A percentile compares a stretch with the other conserved stretches of the same genome.
Evolutionary conservation across 1,284 basidiomycete species (phyloP).

Genomic region (Trichosporon ovoides): DNA sequence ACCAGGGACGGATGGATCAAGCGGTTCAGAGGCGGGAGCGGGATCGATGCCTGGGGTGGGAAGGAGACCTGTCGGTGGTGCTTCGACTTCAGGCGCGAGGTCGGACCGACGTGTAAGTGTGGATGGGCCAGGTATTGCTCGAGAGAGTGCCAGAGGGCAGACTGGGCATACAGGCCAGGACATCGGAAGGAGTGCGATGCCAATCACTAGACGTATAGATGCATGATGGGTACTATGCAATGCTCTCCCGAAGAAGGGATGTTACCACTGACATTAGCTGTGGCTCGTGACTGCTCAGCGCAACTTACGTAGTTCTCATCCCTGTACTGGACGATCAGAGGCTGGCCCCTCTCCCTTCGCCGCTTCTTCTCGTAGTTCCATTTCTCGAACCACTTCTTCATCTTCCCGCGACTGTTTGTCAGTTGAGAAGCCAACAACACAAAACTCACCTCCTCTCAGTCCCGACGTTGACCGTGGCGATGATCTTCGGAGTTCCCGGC

Average conservation of each 20-base stretch:
- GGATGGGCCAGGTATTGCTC: constrained; percentile 46
- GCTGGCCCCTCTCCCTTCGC: constrained; percentile 51
- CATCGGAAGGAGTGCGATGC: constrained; percentile 37
- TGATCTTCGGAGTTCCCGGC: constrained; percentile 69
- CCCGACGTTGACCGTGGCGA: constrained; percentile 92
- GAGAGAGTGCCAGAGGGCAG: constrained; percentile 42
- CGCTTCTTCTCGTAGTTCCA: constrained; percentile 78
- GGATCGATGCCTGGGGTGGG: constrained; percentile 29
- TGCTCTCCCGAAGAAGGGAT: not conserved
- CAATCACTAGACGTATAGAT: constrained; percentile 2
- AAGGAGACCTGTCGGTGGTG: constrained; percentile 43
- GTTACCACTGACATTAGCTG: constrained; percentile 12
- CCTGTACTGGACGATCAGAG: constrained; percentile 56
- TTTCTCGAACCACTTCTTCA: constrained; percentile 69
- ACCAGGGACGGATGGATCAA: constrained; percentile 36
- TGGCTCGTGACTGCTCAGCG: fast-evolving
- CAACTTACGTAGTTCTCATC: constrained; percentile 46
- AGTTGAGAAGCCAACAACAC: constrained; percentile 18
- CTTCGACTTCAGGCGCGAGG: constrained; percentile 29
- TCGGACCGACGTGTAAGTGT: constrained; percentile 29
- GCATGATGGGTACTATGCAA: not conserved
- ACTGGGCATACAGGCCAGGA: constrained; percentile 34
- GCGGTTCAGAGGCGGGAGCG: constrained; percentile 20
- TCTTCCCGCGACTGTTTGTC: constrained; percentile 61
- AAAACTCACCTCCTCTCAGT: constrained; percentile 63